phyloP scores from a whole-genome alignment of 495 filamentous ascomycete species.

The Diplogelasinospora grovesii region DNA sequence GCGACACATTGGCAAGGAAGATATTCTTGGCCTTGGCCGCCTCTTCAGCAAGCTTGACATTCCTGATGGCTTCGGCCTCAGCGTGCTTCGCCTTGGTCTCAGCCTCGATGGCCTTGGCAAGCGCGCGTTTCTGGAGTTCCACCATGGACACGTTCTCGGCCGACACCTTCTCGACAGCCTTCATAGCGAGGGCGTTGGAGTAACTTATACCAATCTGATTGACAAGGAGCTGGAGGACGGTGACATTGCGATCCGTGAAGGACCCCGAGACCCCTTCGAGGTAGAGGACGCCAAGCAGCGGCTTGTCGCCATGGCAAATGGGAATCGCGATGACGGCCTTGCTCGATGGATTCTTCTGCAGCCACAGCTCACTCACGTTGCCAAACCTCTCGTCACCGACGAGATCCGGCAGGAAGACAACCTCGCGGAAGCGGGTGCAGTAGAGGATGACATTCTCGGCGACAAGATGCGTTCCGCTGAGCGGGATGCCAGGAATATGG shows the following conservation, averaged over 20 bases:
- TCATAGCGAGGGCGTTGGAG: constrained; percentile 80
- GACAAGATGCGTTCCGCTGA: constrained; percentile 56
- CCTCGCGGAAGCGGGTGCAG: constrained; percentile 74
- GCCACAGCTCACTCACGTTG: constrained; percentile 66
- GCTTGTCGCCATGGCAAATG: constrained; percentile 68
- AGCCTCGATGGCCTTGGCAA: constrained; percentile 70
- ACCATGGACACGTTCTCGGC: constrained; percentile 83
- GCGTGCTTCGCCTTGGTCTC: constrained; percentile 78
- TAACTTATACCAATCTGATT: constrained; percentile 87
- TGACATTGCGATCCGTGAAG: constrained; percentile 83
- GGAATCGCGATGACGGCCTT: constrained; percentile 80
- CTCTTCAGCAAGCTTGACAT: constrained; percentile 84
- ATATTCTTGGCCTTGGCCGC: constrained; percentile 86
- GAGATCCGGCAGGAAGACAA: constrained; percentile 76
- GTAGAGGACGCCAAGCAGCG: constrained; percentile 75
- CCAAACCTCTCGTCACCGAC: constrained; percentile 81
- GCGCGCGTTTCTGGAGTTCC: constrained; percentile 72
- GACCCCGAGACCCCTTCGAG: constrained; percentile 78
- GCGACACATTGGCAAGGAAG: constrained; percentile 88
- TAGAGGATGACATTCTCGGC: constrained; percentile 76
- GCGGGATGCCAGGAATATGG: constrained; percentile 56
- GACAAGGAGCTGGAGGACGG: constrained; percentile 76
- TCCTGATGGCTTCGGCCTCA: constrained; percentile 76
- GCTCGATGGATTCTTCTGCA: constrained; percentile 59
- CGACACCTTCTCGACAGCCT: constrained; percentile 69